Conservation (phyloP, 2,329 filamentous ascomycete species). For the Fusarium humuli region DNA sequence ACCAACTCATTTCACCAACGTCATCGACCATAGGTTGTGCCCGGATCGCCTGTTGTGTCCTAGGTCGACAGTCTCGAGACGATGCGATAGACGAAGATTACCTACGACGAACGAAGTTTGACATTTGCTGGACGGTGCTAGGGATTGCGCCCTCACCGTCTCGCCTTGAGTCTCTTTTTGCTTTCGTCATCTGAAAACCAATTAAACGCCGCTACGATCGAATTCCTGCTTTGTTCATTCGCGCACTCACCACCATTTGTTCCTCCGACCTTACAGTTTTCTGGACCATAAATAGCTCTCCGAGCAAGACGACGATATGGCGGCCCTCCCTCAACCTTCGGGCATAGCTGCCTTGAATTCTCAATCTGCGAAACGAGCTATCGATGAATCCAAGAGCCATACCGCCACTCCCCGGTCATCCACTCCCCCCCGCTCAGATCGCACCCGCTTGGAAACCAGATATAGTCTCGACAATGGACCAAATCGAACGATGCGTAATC, state of each 20-base stretch:
- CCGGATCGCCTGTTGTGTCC: slow-evolving; percentile 28
- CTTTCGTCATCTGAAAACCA: slow-evolving; percentile 4
- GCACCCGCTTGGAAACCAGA: slow-evolving; percentile 57
- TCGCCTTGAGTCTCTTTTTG: slow-evolving; percentile 30
- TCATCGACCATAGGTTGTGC: slow-evolving; percentile 29
- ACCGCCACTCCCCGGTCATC: slow-evolving; percentile 53
- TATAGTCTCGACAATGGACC: slow-evolving; percentile 52
- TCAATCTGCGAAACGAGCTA: slow-evolving; percentile 50
- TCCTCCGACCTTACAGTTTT: slow-evolving; percentile 10
- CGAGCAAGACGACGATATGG: slow-evolving; percentile 48
- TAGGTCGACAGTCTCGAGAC: slow-evolving; percentile 42
- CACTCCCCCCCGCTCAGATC: slow-evolving; percentile 60
- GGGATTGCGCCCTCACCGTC: slow-evolving; percentile 41
- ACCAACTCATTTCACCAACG: slow-evolving; percentile 14
- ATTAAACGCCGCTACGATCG: slow-evolving; percentile 13
- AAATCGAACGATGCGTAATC: slow-evolving; percentile 52
- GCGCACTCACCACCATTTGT: slow-evolving; percentile 17
- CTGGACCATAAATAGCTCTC: slow-evolving; percentile 16
- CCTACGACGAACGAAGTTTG: slow-evolving; percentile 35
- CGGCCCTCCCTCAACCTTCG: slow-evolving; percentile 49
- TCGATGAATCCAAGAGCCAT: slow-evolving; percentile 49
- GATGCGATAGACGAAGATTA: slow-evolving; percentile 44
- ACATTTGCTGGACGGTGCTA: slow-evolving; percentile 44
- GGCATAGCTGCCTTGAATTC: slow-evolving; percentile 48
- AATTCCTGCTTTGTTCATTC: slow-evolving; percentile 10